Evolutionary conservation across 306 rosid species (phyloP).

Genomic region (Mucuna pruriens): DNA sequence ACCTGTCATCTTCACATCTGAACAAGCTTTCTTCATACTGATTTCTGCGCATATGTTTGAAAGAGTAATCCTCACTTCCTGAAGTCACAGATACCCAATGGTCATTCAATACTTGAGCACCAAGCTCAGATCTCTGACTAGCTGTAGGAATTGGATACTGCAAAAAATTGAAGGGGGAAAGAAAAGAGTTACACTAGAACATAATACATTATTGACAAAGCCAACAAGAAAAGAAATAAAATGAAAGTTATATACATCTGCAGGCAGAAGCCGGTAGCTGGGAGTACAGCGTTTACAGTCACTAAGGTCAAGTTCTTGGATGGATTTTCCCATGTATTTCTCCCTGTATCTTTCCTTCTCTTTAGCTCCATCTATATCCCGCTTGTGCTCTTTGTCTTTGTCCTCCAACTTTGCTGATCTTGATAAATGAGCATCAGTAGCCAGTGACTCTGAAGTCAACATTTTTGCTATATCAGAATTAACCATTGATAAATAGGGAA

Average conservation of each 20-base stretch:
- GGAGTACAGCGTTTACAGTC: slow-evolving; percentile 87
- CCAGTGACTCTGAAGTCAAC: slow-evolving; percentile 72
- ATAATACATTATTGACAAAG: slow-evolving; percentile 13
- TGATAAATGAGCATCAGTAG: slow-evolving; percentile 66
- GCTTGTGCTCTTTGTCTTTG: slow-evolving; percentile 76
- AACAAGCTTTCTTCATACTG: slow-evolving; percentile 97
- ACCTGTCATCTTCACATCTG: slow-evolving; percentile 99
- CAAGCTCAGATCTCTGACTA: slow-evolving; percentile 92
- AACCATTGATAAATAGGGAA: slow-evolving; percentile 8
- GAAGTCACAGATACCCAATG: slow-evolving; percentile 99
- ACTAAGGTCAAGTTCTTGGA: slow-evolving; percentile 97
- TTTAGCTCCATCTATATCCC: slow-evolving; percentile 74
- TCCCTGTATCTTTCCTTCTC: slow-evolving; percentile 88
- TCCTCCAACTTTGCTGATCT: slow-evolving; percentile 80
- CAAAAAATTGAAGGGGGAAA: slow-evolving; percentile 32
- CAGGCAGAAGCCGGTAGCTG: slow-evolving; percentile 93
- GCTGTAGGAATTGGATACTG: slow-evolving; percentile 94
- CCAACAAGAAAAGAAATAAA: slow-evolving; percentile 29
- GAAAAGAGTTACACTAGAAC: slow-evolving; percentile 36
- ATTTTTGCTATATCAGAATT: slow-evolving; percentile 40
- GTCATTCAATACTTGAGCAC: slow-evolving; percentile 91
- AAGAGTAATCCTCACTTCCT: slow-evolving; percentile 99
- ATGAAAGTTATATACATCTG: slow-evolving; percentile 58
- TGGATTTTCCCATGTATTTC: slow-evolving; percentile 84
- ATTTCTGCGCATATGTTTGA: slow-evolving; percentile 96